Evolutionary conservation across 2,329 filamentous ascomycete species (phyloP).

Genomic region (Xenoacremonium recifei): DNA sequence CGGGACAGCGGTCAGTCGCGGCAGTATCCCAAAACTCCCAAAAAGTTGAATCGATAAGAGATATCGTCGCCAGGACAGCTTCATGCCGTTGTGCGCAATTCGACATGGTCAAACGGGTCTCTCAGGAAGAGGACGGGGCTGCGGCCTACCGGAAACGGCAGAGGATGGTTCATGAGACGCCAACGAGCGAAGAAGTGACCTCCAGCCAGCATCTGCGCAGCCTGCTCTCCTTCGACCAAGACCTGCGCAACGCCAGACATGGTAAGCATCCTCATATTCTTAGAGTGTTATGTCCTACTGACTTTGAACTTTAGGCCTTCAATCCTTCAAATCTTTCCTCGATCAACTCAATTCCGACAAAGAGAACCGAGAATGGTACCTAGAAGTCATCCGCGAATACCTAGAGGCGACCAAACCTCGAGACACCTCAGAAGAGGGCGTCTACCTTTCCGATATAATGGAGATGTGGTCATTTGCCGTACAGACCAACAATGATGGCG

Average conservation of each 20-base stretch:
- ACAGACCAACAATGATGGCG: slow-evolving; percentile 74
- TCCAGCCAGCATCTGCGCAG: slow-evolving; percentile 66
- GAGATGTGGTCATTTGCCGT: slow-evolving; percentile 85
- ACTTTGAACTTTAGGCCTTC: slow-evolving; percentile 48
- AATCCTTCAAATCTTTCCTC: slow-evolving; percentile 69
- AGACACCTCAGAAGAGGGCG: slow-evolving; percentile 44
- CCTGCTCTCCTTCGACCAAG: slow-evolving; percentile 69
- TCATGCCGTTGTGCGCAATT: slow-evolving; percentile 15
- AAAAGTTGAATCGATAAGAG: slow-evolving; percentile 24
- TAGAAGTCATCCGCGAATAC: slow-evolving; percentile 66
- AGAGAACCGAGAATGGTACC: slow-evolving; percentile 39
- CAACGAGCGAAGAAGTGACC: slow-evolving; percentile 60
- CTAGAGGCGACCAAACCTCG: slow-evolving; percentile 56
- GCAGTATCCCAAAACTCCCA: slow-evolving; percentile 38
- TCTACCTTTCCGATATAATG: slow-evolving; percentile 76
- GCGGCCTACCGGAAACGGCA: slow-evolving; percentile 50
- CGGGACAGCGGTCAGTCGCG: slow-evolving; percentile 29
- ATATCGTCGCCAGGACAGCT: slow-evolving; percentile 15
- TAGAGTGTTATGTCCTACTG: neutral
- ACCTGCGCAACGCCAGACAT: slow-evolving; percentile 64
- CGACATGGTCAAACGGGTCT: slow-evolving; percentile 46
- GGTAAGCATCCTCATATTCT: slow-evolving; percentile 38
- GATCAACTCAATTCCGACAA: slow-evolving; percentile 59
- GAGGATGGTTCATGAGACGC: slow-evolving; percentile 55
- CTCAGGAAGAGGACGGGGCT: slow-evolving; percentile 38